Evolutionary conservation across 306 rosid genomes (phyloP).

Genomic region (Abrus precatorius): DNA sequence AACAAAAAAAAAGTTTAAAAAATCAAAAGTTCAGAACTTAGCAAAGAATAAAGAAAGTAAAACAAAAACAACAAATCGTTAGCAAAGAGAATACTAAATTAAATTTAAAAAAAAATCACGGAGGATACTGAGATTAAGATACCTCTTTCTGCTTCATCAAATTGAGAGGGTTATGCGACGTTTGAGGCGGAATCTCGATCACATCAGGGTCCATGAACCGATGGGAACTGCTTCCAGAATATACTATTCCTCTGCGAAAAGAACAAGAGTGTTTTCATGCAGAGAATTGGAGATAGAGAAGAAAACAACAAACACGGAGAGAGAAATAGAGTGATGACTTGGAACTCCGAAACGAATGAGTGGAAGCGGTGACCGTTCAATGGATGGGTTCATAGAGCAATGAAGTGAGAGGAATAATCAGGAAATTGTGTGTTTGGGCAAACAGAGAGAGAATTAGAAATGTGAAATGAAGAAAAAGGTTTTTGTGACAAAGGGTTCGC

Average conservation of each 20-base stretch:
- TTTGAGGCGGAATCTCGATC: constrained; percentile 56
- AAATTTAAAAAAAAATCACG: not conserved
- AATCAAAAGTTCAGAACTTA: not conserved
- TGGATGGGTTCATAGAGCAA: constrained; percentile 48
- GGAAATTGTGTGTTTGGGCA: constrained; percentile 16
- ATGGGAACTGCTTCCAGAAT: constrained; percentile 40
- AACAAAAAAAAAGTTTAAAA: not conserved
- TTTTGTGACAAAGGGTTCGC: constrained; percentile 47
- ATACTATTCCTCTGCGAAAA: constrained; percentile 47
- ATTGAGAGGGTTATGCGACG: constrained; percentile 43
- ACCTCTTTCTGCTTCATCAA: constrained; percentile 64
- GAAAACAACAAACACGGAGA: not conserved
- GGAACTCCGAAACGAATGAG: constrained; percentile 20
- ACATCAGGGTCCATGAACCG: constrained; percentile 67
- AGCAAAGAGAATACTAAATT: no score
- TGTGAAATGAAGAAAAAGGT: not conserved
- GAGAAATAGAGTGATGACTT: not conserved
- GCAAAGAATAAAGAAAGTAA: not conserved
- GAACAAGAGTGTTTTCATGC: constrained; percentile 6
- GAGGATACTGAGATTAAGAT: not conserved
- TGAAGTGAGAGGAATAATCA: not conserved
- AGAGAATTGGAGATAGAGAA: not conserved
- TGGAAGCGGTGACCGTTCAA: constrained; percentile 56
- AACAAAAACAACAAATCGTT: not conserved
- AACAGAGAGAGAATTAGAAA: not conserved